Percentiles rank a stretch among this genome's conserved stretches.
Conservation (phyloP, 768 basidiomycete species). For the Boletellus emodensis region DNA sequence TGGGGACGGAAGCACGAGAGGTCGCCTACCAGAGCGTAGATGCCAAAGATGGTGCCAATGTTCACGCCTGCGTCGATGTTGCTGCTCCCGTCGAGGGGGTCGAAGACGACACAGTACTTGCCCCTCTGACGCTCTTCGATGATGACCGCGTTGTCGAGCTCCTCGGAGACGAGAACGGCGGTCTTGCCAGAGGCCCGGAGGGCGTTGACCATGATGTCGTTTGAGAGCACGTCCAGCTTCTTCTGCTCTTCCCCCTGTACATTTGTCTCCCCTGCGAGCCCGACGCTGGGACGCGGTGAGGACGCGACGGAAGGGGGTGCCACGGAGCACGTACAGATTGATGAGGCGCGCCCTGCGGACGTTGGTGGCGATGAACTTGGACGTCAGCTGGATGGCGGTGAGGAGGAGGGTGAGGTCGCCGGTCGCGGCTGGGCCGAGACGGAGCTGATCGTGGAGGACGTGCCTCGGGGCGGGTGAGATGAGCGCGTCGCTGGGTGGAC, state of each 20-base stretch:
- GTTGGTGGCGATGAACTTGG: slow-evolving; percentile 97
- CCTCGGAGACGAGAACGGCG: slow-evolving; percentile 95
- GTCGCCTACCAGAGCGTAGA: slow-evolving; percentile 80
- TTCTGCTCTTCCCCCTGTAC: slow-evolving; percentile 99
- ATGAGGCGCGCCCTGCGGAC: slow-evolving; percentile 96
- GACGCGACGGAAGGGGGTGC: neutral
- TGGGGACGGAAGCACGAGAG: neutral
- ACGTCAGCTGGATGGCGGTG: slow-evolving; percentile 92
- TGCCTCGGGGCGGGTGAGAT: slow-evolving; percentile 47
- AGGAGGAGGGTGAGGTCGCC: slow-evolving; percentile 94
- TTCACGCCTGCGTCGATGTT: slow-evolving; percentile 99
- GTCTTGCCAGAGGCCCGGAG: slow-evolving; percentile 95
- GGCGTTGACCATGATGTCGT: slow-evolving; percentile 99
- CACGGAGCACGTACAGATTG: slow-evolving; percentile 69
- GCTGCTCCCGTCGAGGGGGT: slow-evolving; percentile 93
- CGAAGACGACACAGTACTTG: slow-evolving; percentile 96
- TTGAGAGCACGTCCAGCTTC: slow-evolving; percentile 95
- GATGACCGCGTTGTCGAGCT: slow-evolving; percentile 88
- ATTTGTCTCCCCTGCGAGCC: slow-evolving; percentile 94
- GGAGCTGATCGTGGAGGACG: slow-evolving; percentile 82
- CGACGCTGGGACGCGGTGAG: slow-evolving; percentile 56
- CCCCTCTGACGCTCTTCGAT: slow-evolving; percentile 79
- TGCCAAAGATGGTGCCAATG: slow-evolving; percentile 96
- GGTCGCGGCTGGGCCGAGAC: slow-evolving; percentile 76
- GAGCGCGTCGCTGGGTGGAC: neutral